Evolutionary conservation across 192 early-diverging fungal species (phyloP).

Genomic region (Chytriomyces sp.): DNA sequence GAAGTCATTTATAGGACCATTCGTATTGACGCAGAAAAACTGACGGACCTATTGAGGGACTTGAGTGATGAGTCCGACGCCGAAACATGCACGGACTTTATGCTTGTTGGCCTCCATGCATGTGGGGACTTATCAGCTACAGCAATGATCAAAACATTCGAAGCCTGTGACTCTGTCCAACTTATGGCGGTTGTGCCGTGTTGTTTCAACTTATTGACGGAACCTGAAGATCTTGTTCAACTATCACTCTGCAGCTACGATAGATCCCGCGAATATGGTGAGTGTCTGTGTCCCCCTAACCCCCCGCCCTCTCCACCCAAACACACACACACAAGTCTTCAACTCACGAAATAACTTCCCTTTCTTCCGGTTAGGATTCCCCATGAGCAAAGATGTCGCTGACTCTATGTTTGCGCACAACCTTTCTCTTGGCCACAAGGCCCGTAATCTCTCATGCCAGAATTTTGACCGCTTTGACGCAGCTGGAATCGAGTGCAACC

Average conservation of each 20-base stretch:
- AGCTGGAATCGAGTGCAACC: neutral
- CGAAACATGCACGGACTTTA: neutral
- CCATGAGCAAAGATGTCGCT: neutral
- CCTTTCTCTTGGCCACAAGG: constrained; percentile 18
- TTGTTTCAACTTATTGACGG: constrained; percentile 33
- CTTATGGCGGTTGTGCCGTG: constrained; percentile 31
- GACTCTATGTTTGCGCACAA: neutral
- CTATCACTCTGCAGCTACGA: neutral
- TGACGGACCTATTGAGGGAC: neutral
- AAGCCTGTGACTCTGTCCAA: neutral
- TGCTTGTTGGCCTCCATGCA: constrained; percentile 34
- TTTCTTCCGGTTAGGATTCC: constrained; percentile 11
- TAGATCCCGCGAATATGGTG: too few relatives aligned
- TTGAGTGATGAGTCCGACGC: neutral
- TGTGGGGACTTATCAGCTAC: constrained; percentile 28
- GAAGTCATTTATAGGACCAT: constrained; percentile 20
- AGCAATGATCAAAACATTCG: constrained; percentile 24
- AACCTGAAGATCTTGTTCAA: neutral
- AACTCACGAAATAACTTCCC: neutral
- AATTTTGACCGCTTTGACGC: constrained; percentile 21
- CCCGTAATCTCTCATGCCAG: constrained; percentile 32
- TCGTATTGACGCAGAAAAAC: neutral
- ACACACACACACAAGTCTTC: neutral
- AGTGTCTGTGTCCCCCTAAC: too few relatives aligned
- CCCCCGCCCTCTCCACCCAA: neutral